A percentile compares a stretch with the other conserved stretches of the same genome.
Evolutionary conservation across 2,329 filamentous ascomycete genomes (phyloP).

Genomic region (Chrysosporium keratinophilum): DNA sequence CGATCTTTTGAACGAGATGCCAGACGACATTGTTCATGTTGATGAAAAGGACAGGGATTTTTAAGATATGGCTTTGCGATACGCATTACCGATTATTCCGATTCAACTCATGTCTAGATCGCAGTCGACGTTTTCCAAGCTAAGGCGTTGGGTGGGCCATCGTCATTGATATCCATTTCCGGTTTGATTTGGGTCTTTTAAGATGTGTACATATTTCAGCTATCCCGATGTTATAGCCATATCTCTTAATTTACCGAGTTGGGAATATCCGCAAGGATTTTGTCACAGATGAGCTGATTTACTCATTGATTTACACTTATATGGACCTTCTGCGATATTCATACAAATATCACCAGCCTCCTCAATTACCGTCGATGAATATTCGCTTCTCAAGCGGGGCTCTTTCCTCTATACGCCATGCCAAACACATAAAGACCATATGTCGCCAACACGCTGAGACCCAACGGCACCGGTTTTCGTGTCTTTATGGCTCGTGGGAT

Average conservation of each 20-base stretch:
- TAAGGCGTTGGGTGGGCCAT: not conserved
- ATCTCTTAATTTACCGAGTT: not conserved
- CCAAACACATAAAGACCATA: slow-evolving; percentile 76
- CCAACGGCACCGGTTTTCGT: slow-evolving; percentile 71
- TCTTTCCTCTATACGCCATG: slow-evolving; percentile 46
- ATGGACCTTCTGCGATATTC: not conserved
- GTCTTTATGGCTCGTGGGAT: slow-evolving; percentile 78
- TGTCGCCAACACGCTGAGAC: slow-evolving; percentile 65
- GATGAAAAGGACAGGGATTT: slow-evolving; percentile 19
- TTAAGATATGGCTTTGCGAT: not conserved
- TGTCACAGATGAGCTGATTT: not conserved
- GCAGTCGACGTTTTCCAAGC: not conserved
- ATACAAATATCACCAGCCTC: not conserved
- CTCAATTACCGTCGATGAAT: not conserved
- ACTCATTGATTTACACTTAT: too few relatives aligned
- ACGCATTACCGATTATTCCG: not conserved
- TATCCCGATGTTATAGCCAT: not conserved
- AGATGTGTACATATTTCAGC: not conserved
- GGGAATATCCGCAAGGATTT: not conserved
- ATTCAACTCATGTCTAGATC: not conserved
- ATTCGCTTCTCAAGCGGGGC: not conserved
- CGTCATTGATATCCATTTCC: not conserved
- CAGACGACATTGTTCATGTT: slow-evolving; percentile 43
- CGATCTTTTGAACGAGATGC: slow-evolving; percentile 56
- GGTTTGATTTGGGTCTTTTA: not conserved